Evolutionary conservation across 2,329 filamentous ascomycete species (phyloP), one percentile per base, ranked within the genome.

Genomic region (Apiospora arundinis): DNA sequence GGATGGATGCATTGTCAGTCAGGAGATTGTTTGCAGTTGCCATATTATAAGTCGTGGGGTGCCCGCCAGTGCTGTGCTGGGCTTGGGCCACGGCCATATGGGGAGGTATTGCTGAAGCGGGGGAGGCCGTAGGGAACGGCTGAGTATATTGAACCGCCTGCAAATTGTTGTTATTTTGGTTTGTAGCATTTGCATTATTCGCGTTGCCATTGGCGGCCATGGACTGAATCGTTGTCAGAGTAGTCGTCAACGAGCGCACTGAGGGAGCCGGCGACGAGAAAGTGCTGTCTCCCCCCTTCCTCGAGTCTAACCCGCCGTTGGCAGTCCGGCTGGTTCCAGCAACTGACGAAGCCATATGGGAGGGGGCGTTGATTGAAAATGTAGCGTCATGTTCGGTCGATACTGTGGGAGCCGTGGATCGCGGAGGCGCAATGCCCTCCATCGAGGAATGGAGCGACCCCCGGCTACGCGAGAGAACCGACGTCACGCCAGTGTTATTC

Each of bases 251-350:
- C 2, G 93, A 95, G 73, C 91, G 92, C 67, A 94, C 90, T 9
- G 93, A 95, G 37, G 93, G 93, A 45, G 93, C 92, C 1, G 93
- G 93, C 16, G 93, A 95, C 23, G 93, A 95, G 80, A 95, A 95
- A 48, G 92, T 95, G 84, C 90, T 92, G 81, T 91, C 89, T 70
- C 86, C 92, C 71, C 93, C 94, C 75, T 92, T 90, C 71, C 91
- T 88, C 67, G 88, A 89, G 5, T 93, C 91, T 67, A 92, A 78
- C 12, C 90, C 92, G 67, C 90, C 91, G 40, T 89, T 91, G 2
- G 88, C 84, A 8, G 92, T 95, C 48, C 90, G 89, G 77, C 87
- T 92, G 16, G 95, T 98, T 23, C 93, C 94, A 23, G 94, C 89
- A 25, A 90, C 81, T 2, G 90, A 91, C 49, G 89, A 90, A 42